Evolutionary conservation across 768 basidiomycete genomes (phyloP).

Genomic region (Rhodosporidiobolus odoratus): DNA sequence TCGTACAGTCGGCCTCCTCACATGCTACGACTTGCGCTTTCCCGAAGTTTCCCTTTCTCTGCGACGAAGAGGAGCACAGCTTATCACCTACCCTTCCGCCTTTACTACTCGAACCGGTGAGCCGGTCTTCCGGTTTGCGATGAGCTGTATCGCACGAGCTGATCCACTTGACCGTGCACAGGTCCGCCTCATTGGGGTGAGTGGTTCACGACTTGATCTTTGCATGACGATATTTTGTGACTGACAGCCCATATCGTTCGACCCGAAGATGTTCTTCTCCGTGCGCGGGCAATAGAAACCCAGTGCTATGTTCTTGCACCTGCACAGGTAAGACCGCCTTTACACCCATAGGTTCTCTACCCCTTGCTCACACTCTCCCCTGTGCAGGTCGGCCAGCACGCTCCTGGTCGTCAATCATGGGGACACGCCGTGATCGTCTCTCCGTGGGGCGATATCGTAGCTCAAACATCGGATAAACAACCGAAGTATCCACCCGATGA

Average conservation of each 20-base stretch:
- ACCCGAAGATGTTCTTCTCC: slow-evolving; percentile 34
- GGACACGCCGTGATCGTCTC: slow-evolving; percentile 40
- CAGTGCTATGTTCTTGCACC: slow-evolving; percentile 43
- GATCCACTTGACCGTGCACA: neutral
- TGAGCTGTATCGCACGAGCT: neutral
- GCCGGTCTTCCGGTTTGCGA: neutral
- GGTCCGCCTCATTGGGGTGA: slow-evolving; percentile 41
- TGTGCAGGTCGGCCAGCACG: slow-evolving; percentile 21
- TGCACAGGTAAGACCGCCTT: slow-evolving; percentile 28
- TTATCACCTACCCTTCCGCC: slow-evolving; percentile 40
- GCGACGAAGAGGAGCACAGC: slow-evolving; percentile 29
- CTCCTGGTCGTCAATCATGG: slow-evolving; percentile 20
- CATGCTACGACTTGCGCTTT: slow-evolving; percentile 43
- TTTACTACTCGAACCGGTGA: slow-evolving; percentile 38
- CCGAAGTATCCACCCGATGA: slow-evolving; percentile 3
- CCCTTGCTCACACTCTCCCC: neutral
- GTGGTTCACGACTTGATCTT: neutral
- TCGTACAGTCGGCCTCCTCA: slow-evolving; percentile 36
- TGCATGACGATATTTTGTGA: too few relatives aligned
- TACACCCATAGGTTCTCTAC: neutral
- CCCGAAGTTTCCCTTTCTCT: slow-evolving; percentile 35
- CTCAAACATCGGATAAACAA: slow-evolving; percentile 17
- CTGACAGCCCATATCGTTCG: neutral
- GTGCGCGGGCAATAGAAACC: slow-evolving; percentile 42
- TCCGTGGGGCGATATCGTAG: slow-evolving; percentile 40